Evolutionary conservation across 345 rosid species (phyloP), one percentile per base, ranked within the genome.

Genomic region (Bruguiera gymnorhiza): DNA sequence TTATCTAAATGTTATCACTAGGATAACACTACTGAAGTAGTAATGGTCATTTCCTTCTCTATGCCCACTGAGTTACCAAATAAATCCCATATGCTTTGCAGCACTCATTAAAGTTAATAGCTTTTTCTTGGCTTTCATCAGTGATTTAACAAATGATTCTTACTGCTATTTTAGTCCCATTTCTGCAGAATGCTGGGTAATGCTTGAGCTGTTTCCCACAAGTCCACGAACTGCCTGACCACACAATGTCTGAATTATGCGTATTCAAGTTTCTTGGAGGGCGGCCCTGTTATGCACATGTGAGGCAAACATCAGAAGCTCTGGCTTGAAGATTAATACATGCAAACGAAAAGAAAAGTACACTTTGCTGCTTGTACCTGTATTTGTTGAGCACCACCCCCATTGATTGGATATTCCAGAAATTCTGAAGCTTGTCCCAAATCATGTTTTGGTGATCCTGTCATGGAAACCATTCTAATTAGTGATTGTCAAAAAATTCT

Each of bases 201-300:
- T 95, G 99, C 82, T 84, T 92, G 76, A 95, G 93, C 79, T 87
- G 95, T 83, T 95, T 95, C 31, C 90, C 96, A 82, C 97, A 91
- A 61, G 81, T 84, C 99, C 97, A 91, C 57, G 89, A 79, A 70
- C 65, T 59, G 59, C 99, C 99, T 52, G 89, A 88, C 99, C 99
- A 91, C 65, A 85, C 83, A 78, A 95, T 88, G 63, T 86, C 95
- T 58, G 90, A 86, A 83, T 69, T 85, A 43, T 75, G 83, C 66
- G 84, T 89, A 67, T 71, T 84, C 75, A 78, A 69, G 70, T 78
- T 84, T 75, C 85, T 82, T 2, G 84, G 78, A 79, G 60, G 81
- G 63, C 71, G 85, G 63, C 79, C 85, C 97, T 95, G 84, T 48
- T 30, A 83, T 54, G 32, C 20, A 36, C 23, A 53, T 34, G 37